Evolutionary conservation across 1,284 basidiomycete species (phyloP).

Genomic region (Hemileia vastatrix): DNA sequence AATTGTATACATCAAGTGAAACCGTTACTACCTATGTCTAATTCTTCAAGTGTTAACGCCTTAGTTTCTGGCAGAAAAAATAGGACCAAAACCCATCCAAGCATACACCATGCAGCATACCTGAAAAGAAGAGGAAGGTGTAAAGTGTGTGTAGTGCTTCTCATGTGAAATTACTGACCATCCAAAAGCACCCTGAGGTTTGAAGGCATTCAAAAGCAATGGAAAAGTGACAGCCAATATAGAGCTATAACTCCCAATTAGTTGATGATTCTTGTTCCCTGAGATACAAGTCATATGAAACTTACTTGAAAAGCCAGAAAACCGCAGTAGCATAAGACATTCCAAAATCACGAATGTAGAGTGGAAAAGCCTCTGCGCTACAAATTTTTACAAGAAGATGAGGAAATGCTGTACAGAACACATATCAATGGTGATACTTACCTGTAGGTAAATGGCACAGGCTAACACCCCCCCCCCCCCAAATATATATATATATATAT

Average conservation of each 20-base stretch:
- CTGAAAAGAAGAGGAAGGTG: no score
- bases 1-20: not conserved
- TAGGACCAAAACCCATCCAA: conserved; percentile 27
- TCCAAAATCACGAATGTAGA: conserved; percentile 62
- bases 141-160: no score
- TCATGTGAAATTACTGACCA: no score
- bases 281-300: not conserved
- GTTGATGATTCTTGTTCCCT: no score
- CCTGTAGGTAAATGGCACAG: conserved; percentile 62
- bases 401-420: conserved; percentile 43
- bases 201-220: conserved; percentile 55
- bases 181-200: conserved; percentile 58
- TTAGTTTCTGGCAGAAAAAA: conserved; percentile 43
- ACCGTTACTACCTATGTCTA: conserved; percentile 22
- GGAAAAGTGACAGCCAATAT: conserved; percentile 64
- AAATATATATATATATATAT: no score
- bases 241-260: no score
- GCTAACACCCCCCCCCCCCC: no score
- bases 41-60: conserved; percentile 37
- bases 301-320: conserved; percentile 53
- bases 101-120: no score
- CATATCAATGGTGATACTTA: conserved; percentile 35
- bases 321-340: conserved; percentile 60
- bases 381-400: not conserved
- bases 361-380: conserved; percentile 61